These are phyloP conservation scores for Ampelomyces quisqualis DNA, from an alignment of 2,329 filamentous ascomycete species.

Conservation along the genomic window DNA sequence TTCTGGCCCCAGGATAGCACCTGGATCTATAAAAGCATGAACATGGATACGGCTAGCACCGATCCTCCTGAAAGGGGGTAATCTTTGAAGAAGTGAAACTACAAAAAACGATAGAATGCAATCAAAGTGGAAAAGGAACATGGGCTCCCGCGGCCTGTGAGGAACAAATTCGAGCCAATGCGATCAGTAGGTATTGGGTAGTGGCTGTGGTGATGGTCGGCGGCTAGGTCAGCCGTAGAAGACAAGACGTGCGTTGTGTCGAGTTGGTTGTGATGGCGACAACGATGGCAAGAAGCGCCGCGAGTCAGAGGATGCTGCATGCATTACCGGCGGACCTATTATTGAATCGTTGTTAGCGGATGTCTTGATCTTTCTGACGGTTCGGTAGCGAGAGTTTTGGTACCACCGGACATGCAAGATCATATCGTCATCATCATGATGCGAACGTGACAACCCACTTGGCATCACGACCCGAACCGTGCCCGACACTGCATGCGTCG, in stretches of 20 bases:
- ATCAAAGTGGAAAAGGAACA: slow-evolving; percentile 3
- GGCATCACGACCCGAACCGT: neutral
- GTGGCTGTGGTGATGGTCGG: neutral
- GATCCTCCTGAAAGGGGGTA: slow-evolving; percentile 37
- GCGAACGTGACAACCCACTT: slow-evolving; percentile 2
- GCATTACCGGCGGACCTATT: slow-evolving; percentile 35
- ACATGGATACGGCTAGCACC: slow-evolving; percentile 36
- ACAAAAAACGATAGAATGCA: slow-evolving; percentile 3
- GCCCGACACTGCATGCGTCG: slow-evolving; percentile 11
- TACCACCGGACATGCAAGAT: slow-evolving; percentile 4
- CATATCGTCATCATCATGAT: slow-evolving; percentile 9
- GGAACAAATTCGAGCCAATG: slow-evolving; percentile 8
- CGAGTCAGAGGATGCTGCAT: slow-evolving; percentile 41
- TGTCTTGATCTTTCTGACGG: neutral
- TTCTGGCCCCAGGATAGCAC: slow-evolving; percentile 26
- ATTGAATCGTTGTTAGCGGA: slow-evolving; percentile 8
- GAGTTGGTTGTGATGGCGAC: slow-evolving; percentile 18
- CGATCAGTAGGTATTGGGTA: neutral
- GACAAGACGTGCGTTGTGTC: neutral
- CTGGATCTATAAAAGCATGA: slow-evolving; percentile 31
- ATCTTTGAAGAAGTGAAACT: slow-evolving; percentile 31
- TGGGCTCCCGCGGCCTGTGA: no score
- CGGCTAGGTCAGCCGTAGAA: neutral
- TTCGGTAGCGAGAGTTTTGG: slow-evolving; percentile 3
- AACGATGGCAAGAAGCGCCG: slow-evolving; percentile 25